Base-by-base conservation (phyloP, 441 rosid genomes). In the Mallotus repandus region DNA sequence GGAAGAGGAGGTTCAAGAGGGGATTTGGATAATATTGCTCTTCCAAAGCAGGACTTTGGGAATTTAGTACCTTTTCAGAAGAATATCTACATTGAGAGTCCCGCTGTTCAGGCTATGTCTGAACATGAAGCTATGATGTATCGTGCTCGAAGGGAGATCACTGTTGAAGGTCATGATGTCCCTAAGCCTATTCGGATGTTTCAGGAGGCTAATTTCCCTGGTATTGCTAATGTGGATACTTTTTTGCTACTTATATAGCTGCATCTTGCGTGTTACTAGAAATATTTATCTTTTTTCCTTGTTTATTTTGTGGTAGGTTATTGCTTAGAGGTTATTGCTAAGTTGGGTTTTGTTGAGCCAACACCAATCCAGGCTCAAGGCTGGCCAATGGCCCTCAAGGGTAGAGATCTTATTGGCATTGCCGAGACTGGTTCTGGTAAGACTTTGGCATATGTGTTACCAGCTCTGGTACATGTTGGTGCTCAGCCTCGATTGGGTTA, bases 351-450 rank as follows among this genome's bases (percentile, higher is more conserved):
- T 76, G 89, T 85, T 58, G 98, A 96, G 88, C 99, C 99, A 14
- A 93, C 98, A 2, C 88, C 99, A 0, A 96, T 96, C 75, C 98
- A 96, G 79, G 85, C 98, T 74, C 97, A 92, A 80, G 98, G 97
- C 13, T 93, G 97, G 98, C 97, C 99, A 1, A 92, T 96, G 99
- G 99, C 98, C 58, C 82, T 96, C 53, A 93, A 90, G 87, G 97
- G 97, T 73, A 89, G 96, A 76, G 98, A 93, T 84, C 74, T 96
- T 71, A 80, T 96, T 74, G 99, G 98, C 49, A 93, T 96, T 76
- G 98, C 98, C 6, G 98, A 93, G 89, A 93, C 98, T 49, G 98
- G 98, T 72, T 96, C 98, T 72, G 99, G 99, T 58, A 96, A 96
- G 89, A 96, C 99, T 14, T 74, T 93, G 86, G 95, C 99, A 7